A percentile compares a stretch with the other conserved stretches of the same genome.
Evolutionary conservation across 768 basidiomycete species (phyloP).

Genomic region (Boletus fagicola): DNA sequence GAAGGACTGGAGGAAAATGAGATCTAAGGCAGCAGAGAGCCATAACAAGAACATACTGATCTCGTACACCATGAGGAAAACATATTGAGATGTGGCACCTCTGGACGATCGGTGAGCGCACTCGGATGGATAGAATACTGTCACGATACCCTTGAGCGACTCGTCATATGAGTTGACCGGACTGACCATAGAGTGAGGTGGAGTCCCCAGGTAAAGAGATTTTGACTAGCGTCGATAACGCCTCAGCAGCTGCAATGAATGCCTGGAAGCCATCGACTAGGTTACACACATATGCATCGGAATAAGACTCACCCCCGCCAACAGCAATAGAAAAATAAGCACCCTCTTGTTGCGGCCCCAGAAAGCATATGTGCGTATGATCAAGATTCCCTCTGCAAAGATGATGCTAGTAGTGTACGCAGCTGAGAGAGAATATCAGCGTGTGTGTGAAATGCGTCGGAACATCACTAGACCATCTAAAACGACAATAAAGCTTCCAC

Average conservation of each 20-base stretch:
- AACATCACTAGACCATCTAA: conserved; percentile 15
- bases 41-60: conserved; percentile 14
- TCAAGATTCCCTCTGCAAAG: conserved; percentile 18
- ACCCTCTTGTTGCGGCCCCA: conserved; percentile 21
- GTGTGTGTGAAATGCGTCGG: not conserved
- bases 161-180: not conserved
- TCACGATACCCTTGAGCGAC: not conserved
- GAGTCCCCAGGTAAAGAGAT: conserved; percentile 17
- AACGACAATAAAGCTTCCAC: conserved; percentile 14
- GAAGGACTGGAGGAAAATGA: conserved; percentile 19
- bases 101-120: conserved; percentile 18
- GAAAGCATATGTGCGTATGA: conserved; percentile 29
- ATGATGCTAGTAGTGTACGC: conserved; percentile 16
- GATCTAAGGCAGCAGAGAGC: not conserved
- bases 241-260: conserved; percentile 16
- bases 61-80: conserved; percentile 21
- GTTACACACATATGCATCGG: not conserved
- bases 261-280: conserved; percentile 1
- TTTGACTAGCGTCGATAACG: not conserved
- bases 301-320: conserved; percentile 18
- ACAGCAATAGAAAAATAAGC: conserved; percentile 15
- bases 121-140: conserved; percentile 23
- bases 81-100: conserved; percentile 9
- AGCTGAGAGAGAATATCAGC: conserved; percentile 9
- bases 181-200: conserved; percentile 22